Base-by-base conservation (phyloP, 345 rosid species). In the Durio zibethinus region DNA sequence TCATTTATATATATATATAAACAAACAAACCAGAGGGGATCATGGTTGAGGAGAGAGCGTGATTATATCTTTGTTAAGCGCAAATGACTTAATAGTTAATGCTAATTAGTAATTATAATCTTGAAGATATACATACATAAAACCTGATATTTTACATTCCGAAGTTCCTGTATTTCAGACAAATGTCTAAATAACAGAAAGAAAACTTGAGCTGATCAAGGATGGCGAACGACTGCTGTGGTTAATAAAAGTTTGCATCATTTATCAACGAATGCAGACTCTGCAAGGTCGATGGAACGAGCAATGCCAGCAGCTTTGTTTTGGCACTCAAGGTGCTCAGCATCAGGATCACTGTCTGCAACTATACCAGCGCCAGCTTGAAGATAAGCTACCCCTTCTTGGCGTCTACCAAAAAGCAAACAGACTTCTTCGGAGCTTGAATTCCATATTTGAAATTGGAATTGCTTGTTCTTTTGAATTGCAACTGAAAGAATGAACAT, bases 231-330 rank as follows among this genome's bases (percentile, higher is more conserved):
- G 9, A 23, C 47, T 73, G 70, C 35, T 56, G 14, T 56, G 16
- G 29, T 7, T 23, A 2, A 35, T 8, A 53, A 72, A 5, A 56
- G 29, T 0, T 12, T 21, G 29, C 45, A 47, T 77, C 52, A 86
- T 40, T 79, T 76, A 23, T 85, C 43, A 16, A 92, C 83, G 57
- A 95, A 95, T 0, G 97, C 83, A 0, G 90, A 88, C 76, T 93
- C 99, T 0, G 97, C 98, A 76, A 93, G 82, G 87, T 95, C 97
- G 1, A 95, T 90, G 76, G 97, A 94, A 18, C 93, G 90, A 36
- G 99, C 93, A 47, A 93, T 93, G 18, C 84, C 96, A 0, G 96
- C 94, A 0, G 90, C 97, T 85, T 93, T 91, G 87, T 85, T 88
- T 75, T 93, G 90, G 75, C 96, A 91, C 74, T 95, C 99, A 0